A percentile compares a stretch with the other conserved stretches of the same genome.
Evolutionary conservation across 2,329 filamentous ascomycete genomes (phyloP).

Genomic region (Ciborinia camelliae): DNA sequence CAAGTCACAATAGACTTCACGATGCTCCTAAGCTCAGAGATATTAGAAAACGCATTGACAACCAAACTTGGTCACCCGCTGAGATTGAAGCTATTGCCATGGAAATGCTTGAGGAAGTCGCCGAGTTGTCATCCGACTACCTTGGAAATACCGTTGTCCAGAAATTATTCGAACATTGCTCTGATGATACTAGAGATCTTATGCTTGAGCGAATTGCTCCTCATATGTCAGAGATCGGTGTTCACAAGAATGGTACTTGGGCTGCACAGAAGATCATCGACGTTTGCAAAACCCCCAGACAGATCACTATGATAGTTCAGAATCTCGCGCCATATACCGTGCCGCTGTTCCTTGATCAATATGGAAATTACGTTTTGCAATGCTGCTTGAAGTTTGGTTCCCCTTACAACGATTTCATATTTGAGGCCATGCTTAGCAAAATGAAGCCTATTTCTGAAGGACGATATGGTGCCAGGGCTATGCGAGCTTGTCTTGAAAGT

Average conservation of each 20-base stretch:
- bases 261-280: constrained; percentile 99
- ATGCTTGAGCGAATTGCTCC: constrained; percentile 88
- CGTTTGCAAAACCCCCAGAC: constrained; percentile 77
- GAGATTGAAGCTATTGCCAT: constrained; percentile 92
- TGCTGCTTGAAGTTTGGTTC: constrained; percentile 89
- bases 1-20: constrained; percentile 82
- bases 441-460: constrained; percentile 95
- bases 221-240: constrained; percentile 91
- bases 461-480: constrained; percentile 89
- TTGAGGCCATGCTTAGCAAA: constrained; percentile 90
- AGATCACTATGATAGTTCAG: constrained; percentile 83
- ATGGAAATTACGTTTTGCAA: constrained; percentile 97
- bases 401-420: constrained; percentile 93
- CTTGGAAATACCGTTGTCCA: constrained; percentile 99
- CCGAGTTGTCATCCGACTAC: constrained; percentile 92
- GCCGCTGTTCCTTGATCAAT: constrained; percentile 93
- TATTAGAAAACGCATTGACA: constrained; percentile 96
- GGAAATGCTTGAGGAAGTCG: constrained; percentile 95
- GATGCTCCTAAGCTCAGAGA: constrained; percentile 93
- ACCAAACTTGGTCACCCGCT: constrained; percentile 76
- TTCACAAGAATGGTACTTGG: constrained; percentile 99
- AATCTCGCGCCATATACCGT: constrained; percentile 82
- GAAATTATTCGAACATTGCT: constrained; percentile 96
- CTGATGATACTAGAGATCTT: constrained; percentile 81
- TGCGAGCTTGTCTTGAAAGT: constrained; percentile 94